phyloP scores from a whole-genome alignment of 768 basidiomycete genomes.

The Lactifluus piperatus region DNA sequence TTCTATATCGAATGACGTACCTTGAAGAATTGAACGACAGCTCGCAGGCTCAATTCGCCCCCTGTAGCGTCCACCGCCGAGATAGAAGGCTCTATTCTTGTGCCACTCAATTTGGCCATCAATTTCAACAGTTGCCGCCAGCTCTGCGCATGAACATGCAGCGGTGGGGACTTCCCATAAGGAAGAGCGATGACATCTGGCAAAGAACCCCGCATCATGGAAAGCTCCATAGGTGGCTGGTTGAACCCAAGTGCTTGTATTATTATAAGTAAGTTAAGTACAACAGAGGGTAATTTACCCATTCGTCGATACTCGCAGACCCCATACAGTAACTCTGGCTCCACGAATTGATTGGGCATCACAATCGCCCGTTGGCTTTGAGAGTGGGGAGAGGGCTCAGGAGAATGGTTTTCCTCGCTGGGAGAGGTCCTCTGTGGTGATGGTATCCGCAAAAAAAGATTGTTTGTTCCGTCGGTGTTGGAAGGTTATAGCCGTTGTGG shows the following conservation, averaged over 20 bases:
- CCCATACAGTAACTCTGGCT: conserved; percentile 46
- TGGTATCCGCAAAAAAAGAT: background rate
- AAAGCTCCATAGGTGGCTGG: conserved; percentile 45
- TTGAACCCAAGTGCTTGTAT: conserved; percentile 57
- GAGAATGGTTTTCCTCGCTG: conserved; percentile 1
- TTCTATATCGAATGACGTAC: conserved; percentile 28
- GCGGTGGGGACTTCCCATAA: conserved; percentile 54
- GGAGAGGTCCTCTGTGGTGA: conserved; percentile 5
- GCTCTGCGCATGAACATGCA: conserved; percentile 64
- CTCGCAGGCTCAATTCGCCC: conserved; percentile 51
- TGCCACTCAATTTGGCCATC: conserved; percentile 64
- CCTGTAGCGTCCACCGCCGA: conserved; percentile 55
- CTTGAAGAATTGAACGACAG: conserved; percentile 73
- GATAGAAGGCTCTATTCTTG: conserved; percentile 60
- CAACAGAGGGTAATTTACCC: background rate
- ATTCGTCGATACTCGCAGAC: conserved; percentile 11
- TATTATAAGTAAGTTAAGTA: background rate
- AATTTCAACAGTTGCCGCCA: conserved; percentile 70
- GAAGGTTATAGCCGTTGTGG: background rate
- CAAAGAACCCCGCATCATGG: conserved; percentile 44
- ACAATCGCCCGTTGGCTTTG: background rate
- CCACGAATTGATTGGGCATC: conserved; percentile 35
- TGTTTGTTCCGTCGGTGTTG: background rate
- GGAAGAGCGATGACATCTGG: conserved; percentile 71
- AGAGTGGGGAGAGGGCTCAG: background rate